A percentile compares a stretch with the other conserved stretches of the same genome.
These are phyloP conservation scores for Ensete glaucum DNA, from an alignment of 176 grass and related monocot species.

Conservation along the genomic window DNA sequence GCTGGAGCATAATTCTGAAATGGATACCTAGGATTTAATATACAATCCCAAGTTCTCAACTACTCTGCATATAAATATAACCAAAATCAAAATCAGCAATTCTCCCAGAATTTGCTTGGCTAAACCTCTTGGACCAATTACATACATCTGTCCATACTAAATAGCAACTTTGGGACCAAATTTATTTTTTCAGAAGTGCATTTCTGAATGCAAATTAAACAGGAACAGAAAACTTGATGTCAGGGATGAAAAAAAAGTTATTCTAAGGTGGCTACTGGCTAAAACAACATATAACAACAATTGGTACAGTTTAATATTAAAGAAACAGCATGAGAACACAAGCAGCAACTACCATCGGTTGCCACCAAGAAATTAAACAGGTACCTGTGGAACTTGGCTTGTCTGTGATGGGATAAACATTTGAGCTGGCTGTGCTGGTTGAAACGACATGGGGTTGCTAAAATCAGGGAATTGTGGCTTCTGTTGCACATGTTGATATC, in stretches of 20 bases:
- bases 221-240: neutral
- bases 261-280: neutral
- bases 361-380: constrained; percentile 2
- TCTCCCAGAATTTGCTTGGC: neutral
- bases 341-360: constrained; percentile 12
- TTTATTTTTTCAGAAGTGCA: neutral
- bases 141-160: neutral
- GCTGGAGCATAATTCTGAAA: too few relatives aligned
- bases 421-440: constrained; percentile 32
- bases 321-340: neutral
- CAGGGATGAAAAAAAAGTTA: neutral
- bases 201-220: neutral
- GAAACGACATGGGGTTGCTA: constrained; percentile 38
- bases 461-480: constrained; percentile 26
- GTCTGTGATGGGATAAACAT: constrained; percentile 70
- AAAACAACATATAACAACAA: neutral
- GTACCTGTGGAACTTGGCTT: constrained; percentile 49
- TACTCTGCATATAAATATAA: neutral
- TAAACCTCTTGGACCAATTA: neutral
- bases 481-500: constrained; percentile 36
- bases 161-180: neutral
- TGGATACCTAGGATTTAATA: too few relatives aligned
- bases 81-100: neutral
- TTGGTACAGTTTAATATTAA: neutral
- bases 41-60: too few relatives aligned